Evolutionary conservation across 2,329 filamentous ascomycete species (phyloP), one percentile per base, ranked within the genome.

Genomic region (Diaporthe eres): DNA sequence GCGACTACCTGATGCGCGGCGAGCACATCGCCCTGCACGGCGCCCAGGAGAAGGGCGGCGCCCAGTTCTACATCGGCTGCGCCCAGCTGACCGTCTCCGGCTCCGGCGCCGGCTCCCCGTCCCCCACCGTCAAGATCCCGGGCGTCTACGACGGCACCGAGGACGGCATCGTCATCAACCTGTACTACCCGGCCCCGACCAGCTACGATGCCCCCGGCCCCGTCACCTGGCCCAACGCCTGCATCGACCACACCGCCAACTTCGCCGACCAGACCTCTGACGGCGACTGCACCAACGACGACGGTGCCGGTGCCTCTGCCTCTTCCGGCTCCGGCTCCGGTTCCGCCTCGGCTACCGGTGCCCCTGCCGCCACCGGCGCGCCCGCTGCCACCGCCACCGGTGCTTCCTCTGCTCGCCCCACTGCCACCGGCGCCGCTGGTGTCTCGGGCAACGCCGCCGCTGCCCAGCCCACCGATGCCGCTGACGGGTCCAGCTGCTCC

Each of bases 1-100:
- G 85, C 65, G 80, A 86, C 65, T 86, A 86, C 79, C 83, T 86
- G 53, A 82, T 86, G 81, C 83, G 85, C 31, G 84, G 84, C 51
- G 85, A 86, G 80, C 80, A 85, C 51, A 79, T 86, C 42, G 85
- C 82, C 15, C 81, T 86, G 19, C 85, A 86, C 79, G 81, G 79
- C 19, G 84, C 84, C n/a, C 79, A 80, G 42, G 60, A 47, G n/a
- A 72, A 79, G 44, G 81, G 81, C n/a, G 80, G 79, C 60, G 84
- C 84, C 12, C 84, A 85, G 79, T 85, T 85, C 80, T 85, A 85
- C 77, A 82, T 83, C 75, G 80, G 81, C 77, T 85, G 84, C 75
- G 83, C 82, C 17, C 84, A 85, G 78, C 79, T 84, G n/a, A 77
- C 78, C 15, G 78, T 82, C 60, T 78, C 79, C 34, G 83, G 81